phyloP scores from a whole-genome alignment of 257 asterid species.

The Buddleja alternifolia region DNA sequence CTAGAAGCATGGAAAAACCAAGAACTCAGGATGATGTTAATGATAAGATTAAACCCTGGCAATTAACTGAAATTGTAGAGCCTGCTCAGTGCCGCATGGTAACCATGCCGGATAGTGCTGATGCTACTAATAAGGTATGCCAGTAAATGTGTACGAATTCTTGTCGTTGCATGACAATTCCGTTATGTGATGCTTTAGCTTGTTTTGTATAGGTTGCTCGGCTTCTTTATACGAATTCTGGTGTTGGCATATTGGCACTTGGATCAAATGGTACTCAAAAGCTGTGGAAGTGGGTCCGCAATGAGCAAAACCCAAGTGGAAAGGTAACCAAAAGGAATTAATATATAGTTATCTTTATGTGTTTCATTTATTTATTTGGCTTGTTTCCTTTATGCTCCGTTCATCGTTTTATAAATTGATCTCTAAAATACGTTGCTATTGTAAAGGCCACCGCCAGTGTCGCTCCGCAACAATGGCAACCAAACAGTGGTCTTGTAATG shows the following conservation, averaged over 20 bases:
- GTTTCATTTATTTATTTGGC: background rate
- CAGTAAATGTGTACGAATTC: conserved; percentile 11
- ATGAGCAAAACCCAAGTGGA: conserved; percentile 84
- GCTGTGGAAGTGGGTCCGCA: conserved; percentile 95
- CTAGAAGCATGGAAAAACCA: conserved; percentile 88
- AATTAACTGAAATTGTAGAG: conserved; percentile 81
- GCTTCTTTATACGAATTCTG: conserved; percentile 90
- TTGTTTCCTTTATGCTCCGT: background rate
- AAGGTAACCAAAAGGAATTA: conserved; percentile 51
- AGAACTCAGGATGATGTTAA: conserved; percentile 68
- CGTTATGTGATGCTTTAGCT: conserved; percentile 30
- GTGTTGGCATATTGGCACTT: conserved; percentile 86
- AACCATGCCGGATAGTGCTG: conserved; percentile 86
- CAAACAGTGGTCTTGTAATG: conserved; percentile 80
- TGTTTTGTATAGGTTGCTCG: conserved; percentile 77
- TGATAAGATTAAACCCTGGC: conserved; percentile 84
- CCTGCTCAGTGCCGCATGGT: conserved; percentile 84
- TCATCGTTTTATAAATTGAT: conserved; percentile 8
- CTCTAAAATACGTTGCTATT: conserved; percentile 30
- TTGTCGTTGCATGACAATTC: conserved; percentile 15
- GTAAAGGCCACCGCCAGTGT: conserved; percentile 73
- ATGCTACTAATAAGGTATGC: conserved; percentile 72
- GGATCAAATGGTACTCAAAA: conserved; percentile 89
- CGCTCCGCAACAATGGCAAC: conserved; percentile 75
- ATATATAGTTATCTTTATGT: background rate